phyloP scores from a whole-genome alignment of 2,329 filamentous ascomycete genomes.

The Curvularia eragrostidis region DNA sequence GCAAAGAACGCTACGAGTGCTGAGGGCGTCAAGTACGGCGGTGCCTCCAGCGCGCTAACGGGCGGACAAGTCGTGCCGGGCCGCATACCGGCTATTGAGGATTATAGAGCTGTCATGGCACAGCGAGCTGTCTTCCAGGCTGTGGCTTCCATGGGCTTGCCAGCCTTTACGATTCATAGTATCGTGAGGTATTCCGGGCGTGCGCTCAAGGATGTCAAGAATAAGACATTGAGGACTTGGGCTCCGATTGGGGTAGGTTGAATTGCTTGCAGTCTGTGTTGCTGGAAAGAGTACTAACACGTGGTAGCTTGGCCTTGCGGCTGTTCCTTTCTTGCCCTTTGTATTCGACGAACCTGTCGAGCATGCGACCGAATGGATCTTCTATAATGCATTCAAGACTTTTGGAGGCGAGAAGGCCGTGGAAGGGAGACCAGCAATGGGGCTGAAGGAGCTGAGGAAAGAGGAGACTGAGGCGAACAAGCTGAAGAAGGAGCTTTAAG shows the following conservation, averaged over 20 bases:
- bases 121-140: conserved; percentile 91
- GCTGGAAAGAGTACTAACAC: conserved; percentile 7
- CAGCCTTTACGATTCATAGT: conserved; percentile 91
- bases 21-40: conserved; percentile 32
- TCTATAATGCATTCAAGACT: conserved; percentile 79
- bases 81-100: conserved; percentile 76
- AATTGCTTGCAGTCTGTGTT: neutral
- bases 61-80: conserved; percentile 44
- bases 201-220: conserved; percentile 85
- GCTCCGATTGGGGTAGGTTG: conserved; percentile 83
- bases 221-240: conserved; percentile 78
- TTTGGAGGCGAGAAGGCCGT: conserved; percentile 71
- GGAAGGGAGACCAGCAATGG: conserved; percentile 48
- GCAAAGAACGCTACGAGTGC: conserved; percentile 31
- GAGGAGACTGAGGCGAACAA: conserved; percentile 43
- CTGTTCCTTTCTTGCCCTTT: conserved; percentile 80
- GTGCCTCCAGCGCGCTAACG: conserved; percentile 26
- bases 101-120: conserved; percentile 89
- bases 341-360: conserved; percentile 94
- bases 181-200: conserved; percentile 87
- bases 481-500: conserved; percentile 49
- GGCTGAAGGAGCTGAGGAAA: conserved; percentile 47
- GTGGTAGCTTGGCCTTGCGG: conserved; percentile 63
- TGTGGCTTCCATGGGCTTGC: conserved; percentile 90
- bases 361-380: conserved; percentile 85